Evolutionary conservation across 352 stramenopile genomes (phyloP), one percentile per base, ranked within the genome.

Genomic region (Pythium phragmitis): DNA sequence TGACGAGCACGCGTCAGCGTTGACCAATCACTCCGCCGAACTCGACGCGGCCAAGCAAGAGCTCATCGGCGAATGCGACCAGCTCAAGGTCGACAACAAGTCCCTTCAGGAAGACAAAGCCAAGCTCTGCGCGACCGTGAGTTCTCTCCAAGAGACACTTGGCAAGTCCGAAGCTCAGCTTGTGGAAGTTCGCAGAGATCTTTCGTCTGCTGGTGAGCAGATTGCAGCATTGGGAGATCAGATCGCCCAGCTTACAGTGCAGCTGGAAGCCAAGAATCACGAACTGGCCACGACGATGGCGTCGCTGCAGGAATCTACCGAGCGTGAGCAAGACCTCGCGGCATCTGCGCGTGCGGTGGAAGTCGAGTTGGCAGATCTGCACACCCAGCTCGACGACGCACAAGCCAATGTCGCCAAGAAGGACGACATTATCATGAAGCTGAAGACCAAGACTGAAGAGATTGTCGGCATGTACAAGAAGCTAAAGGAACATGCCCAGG

Each of bases 371-470:
- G 43, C 39, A n/a, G 54, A 41, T 4, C 23, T 63, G 17, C 62
- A 39, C 23, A 21, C 68, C 8, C 39, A 66, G 14, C 54, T 57
- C 0, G 36, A 42, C 1, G 49, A 33, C 7, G 17, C 16, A 41
- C 34, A 23, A 23, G 39, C 60, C 3, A 12, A 47, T 2, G 37
- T 79, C 1, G 26, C 48, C 0, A 48, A 74, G 33, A 79, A 82
- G 19, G 76, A 89, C 26, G 77, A 86, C 8, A 64, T 85, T 43
- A 77, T 88, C 28, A 47, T 47, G 3, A 85, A 74, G 51, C 62
- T 91, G 26, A 85, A 88, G 47, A 65, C 73, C 1, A 87, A 87
- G 66, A 63, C 85, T 12, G 79, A 85, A 63, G 80, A 88, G n/a
- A 64, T 92, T 13, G 73, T 88, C 46, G 49, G 21, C n/a, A 75